Base-by-base conservation (phyloP, 2,329 filamentous ascomycete genomes). In the Colletotrichum melonis region DNA sequence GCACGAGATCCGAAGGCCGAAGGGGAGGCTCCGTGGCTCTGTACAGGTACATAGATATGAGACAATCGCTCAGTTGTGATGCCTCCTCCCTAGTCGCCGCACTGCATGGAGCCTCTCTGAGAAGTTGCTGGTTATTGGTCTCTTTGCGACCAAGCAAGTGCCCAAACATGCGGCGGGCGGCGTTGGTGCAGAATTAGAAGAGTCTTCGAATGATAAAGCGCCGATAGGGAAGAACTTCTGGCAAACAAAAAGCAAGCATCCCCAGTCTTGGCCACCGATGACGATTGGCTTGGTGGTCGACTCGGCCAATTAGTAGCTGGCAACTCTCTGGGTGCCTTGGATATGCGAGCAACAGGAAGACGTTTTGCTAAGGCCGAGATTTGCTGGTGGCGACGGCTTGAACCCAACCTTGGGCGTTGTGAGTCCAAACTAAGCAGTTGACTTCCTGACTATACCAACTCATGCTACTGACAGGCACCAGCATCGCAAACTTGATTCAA, bases 61-160 rank as follows among this genome's bases (percentile, higher is more conserved):
- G 58, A 42, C 35, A 58, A 32, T 46, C 49, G 54, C 32, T 22
- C 22, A 56, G 9, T 38, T n/a, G 28, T 32, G 7, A 28, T 46
- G 52, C 32, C 46, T 63, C 28, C 26, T 28, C n/a, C 11, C 4
- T 9, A 38, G 64, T 22, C 11, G 19, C 38, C 30, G 58, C 57
- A 52, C 24, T 60, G 58, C 28, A 69, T 59, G 55, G 55, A 35
- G 66, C 54, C 70, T 63, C 64, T 16, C 28, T 35, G 14, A 7
- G 22, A n/a, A 28, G 54, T 30, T 55, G 22, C 42, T 24, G 42
- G 26, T 54, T 30, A 69, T 69, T 69, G 66, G 70, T 30, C 35
- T 28, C n/a, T 73, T 69, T 64, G 70, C 70, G 66, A 64, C 60
- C 19, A 9, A 46, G 16, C 24, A 46, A 54, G 46, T 30, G 28